Base-by-base conservation (phyloP, 164 flowering plant genomes). In the Aristolochia fimbriata region DNA sequence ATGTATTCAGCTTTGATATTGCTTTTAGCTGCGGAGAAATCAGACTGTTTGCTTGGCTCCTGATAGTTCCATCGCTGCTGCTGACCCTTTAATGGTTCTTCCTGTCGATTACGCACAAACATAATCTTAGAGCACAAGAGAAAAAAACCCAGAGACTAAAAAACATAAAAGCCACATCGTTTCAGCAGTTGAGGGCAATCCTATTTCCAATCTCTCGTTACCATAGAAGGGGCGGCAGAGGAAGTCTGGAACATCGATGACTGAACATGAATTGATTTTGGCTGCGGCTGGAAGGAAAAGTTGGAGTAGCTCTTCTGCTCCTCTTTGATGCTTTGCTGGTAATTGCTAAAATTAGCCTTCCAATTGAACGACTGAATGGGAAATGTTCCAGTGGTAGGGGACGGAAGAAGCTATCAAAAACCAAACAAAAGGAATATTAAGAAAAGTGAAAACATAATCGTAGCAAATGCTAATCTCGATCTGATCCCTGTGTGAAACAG, bases 321-420 rank as follows among this genome's bases (percentile, higher is more conserved):
- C 55, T 70, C 72, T 63, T 73, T 78, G 33, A 60, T 14, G 17
- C 41, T 62, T 27, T 62, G 70, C 37, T 67, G 74, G 46, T 65
- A 62, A 15, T 66, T 67, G 31, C 51, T 58, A 55, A 71, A 67
- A 70, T 61, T 66, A 21, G 59, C 48, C 52, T 33, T 73, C 88
- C 84, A 78, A 66, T 76, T 73, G 55, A 76, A 71, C 15, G 59
- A 62, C 30, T 76, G 74, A 56, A 70, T 56, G 41, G 73, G 73
- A 63, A 80, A 78, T 48, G 78, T 62, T 51, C 87, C 95, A 9
- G 81, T 77, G 0, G 85, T 84, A n/a, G 91, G 90, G 63, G 97
- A 87, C 47, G 85, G 79, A 59, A 74, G 72, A 73, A 70, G 58
- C 96, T 88, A 66, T 64, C 70, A 19, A 55, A 41, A 17, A 11